phyloP scores from a whole-genome alignment of 331 rosid species.

The Malus hybrid region DNA sequence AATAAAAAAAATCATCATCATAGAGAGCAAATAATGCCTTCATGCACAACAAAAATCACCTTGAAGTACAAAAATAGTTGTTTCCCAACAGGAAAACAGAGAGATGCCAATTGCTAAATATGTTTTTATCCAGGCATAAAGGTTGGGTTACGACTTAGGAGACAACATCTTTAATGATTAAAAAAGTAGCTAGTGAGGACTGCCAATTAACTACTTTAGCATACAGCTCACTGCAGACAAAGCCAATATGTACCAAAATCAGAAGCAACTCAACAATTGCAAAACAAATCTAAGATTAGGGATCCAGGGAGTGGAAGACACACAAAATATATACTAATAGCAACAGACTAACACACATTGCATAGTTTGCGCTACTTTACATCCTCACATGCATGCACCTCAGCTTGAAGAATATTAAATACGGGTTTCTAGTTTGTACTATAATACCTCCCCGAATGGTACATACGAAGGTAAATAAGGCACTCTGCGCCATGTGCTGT shows the following conservation, averaged over 20 bases:
- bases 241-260: neutral
- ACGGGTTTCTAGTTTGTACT: neutral
- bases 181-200: neutral
- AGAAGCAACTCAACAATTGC: neutral
- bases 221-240: neutral
- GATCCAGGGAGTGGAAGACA: neutral
- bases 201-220: neutral
- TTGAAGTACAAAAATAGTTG: neutral
- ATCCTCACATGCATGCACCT: neutral
- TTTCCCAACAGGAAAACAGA: neutral
- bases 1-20: neutral
- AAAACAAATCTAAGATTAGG: neutral
- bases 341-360: neutral
- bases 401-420: neutral
- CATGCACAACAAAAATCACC: neutral
- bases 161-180: neutral
- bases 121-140: neutral
- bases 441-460: slow-evolving; percentile 87
- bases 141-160: neutral
- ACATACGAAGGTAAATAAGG: slow-evolving; percentile 95
- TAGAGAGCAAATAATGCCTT: neutral
- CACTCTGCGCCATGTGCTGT: slow-evolving; percentile 61
- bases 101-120: neutral
- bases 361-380: neutral
- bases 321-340: neutral